These are phyloP conservation scores for Leccinellum luteum DNA, from an alignment of 768 basidiomycete species.

Conservation along the genomic window DNA sequence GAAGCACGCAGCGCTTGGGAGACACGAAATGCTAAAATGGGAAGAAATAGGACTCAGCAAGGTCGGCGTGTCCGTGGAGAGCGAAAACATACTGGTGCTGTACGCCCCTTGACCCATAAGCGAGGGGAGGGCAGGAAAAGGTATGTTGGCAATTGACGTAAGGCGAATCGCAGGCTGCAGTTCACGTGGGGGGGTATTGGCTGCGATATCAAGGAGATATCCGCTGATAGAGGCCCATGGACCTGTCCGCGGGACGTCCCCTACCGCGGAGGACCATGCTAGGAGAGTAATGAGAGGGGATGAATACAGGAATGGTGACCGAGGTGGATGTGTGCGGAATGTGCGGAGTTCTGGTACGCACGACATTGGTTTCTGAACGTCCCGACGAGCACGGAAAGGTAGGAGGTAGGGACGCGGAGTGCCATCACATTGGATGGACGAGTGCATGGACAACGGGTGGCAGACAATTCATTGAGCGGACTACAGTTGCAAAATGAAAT, in stretches of 20 bases:
- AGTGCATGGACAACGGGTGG: constrained; percentile 29
- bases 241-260: not conserved
- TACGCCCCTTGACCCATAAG: constrained; percentile 29
- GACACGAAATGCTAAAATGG: constrained; percentile 13
- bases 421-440: constrained; percentile 11
- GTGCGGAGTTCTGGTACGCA: constrained; percentile 1
- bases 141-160: constrained; percentile 30
- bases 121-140: constrained; percentile 29
- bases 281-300: not conserved
- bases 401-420: constrained; percentile 5
- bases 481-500: constrained; percentile 27
- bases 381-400: constrained; percentile 22
- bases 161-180: constrained; percentile 20
- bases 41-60: constrained; percentile 14
- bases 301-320: not conserved
- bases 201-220: constrained; percentile 25
- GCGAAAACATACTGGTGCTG: constrained; percentile 12
- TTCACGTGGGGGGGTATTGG: constrained; percentile 17
- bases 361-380: constrained; percentile 2
- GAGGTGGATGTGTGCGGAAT: not conserved
- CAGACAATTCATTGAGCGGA: constrained; percentile 29
- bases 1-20: constrained; percentile 10
- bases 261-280: not conserved
- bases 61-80: constrained; percentile 30
- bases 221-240: constrained; percentile 30